These are phyloP conservation scores for Pichia sp. DNA, from an alignment of 1,139 yeast genomes.

Conservation along the genomic window DNA sequence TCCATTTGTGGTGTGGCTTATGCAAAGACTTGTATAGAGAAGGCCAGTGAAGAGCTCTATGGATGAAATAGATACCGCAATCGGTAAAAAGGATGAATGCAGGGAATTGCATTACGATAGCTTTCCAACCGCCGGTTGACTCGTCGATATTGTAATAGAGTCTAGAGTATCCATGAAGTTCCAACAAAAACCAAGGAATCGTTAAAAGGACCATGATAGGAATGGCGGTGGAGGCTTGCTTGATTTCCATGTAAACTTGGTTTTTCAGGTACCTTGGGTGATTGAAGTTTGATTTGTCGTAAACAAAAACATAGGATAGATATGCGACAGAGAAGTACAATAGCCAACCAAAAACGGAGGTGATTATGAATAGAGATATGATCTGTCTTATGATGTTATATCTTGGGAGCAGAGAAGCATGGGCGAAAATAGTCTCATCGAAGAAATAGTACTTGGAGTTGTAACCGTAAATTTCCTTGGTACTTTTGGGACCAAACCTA, in stretches of 20 bases:
- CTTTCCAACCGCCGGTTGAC: conserved; percentile 65
- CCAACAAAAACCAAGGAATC: conserved; percentile 82
- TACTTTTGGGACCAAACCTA: background rate
- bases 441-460: conserved; percentile 43
- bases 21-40: conserved; percentile 77
- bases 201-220: conserved; percentile 87
- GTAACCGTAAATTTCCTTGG: conserved; percentile 40
- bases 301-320: conserved; percentile 68
- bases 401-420: conserved; percentile 64
- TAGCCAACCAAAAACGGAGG: conserved; percentile 79
- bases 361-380: conserved; percentile 62
- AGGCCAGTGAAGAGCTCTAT: conserved; percentile 92
- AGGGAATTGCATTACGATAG: conserved; percentile 64
- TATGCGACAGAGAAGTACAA: conserved; percentile 75
- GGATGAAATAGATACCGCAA: conserved; percentile 84
- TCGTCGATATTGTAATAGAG: conserved; percentile 65
- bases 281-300: conserved; percentile 84
- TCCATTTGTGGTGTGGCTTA: conserved; percentile 99
- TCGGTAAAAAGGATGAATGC: conserved; percentile 87
- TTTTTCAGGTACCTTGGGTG: conserved; percentile 95
- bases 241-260: conserved; percentile 80
- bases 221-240: conserved; percentile 72
- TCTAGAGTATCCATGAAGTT: conserved; percentile 76
- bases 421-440: conserved; percentile 49
- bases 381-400: conserved; percentile 69